These are phyloP conservation scores for Dacryopinax spathularia DNA, from an alignment of 768 basidiomycete genomes.

Conservation along the genomic window DNA sequence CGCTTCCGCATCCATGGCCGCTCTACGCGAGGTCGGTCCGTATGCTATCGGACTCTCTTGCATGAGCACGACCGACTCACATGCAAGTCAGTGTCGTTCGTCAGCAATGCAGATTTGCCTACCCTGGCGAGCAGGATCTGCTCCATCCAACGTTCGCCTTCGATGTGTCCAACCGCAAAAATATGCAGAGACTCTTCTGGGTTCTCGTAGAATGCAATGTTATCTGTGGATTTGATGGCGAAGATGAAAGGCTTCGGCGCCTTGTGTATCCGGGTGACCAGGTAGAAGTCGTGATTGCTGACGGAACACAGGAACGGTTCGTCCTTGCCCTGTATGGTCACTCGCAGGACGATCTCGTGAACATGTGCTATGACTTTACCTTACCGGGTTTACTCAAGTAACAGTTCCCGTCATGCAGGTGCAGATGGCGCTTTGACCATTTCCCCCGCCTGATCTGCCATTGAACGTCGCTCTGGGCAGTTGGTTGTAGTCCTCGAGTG, in stretches of 20 bases:
- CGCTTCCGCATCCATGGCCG: neutral
- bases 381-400: slow-evolving; percentile 83
- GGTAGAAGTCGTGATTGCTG: slow-evolving; percentile 79
- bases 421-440: slow-evolving; percentile 87
- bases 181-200: slow-evolving; percentile 75
- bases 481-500: slow-evolving; percentile 21
- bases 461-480: slow-evolving; percentile 54
- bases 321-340: slow-evolving; percentile 56
- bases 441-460: slow-evolving; percentile 85
- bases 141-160: slow-evolving; percentile 67
- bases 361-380: slow-evolving; percentile 31
- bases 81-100: neutral
- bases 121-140: slow-evolving; percentile 70
- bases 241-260: slow-evolving; percentile 77
- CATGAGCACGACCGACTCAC: neutral
- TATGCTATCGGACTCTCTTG: neutral
- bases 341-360: neutral
- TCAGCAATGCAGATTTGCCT: slow-evolving; percentile 21
- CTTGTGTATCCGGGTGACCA: slow-evolving; percentile 58
- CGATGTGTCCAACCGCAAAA: slow-evolving; percentile 62
- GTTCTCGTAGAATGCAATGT: slow-evolving; percentile 73
- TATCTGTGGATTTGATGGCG: slow-evolving; percentile 78
- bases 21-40: no score
- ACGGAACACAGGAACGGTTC: slow-evolving; percentile 67
- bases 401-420: slow-evolving; percentile 69